phyloP scores from a whole-genome alignment of 129 eudicot genomes.

The Escallonia rubra region DNA sequence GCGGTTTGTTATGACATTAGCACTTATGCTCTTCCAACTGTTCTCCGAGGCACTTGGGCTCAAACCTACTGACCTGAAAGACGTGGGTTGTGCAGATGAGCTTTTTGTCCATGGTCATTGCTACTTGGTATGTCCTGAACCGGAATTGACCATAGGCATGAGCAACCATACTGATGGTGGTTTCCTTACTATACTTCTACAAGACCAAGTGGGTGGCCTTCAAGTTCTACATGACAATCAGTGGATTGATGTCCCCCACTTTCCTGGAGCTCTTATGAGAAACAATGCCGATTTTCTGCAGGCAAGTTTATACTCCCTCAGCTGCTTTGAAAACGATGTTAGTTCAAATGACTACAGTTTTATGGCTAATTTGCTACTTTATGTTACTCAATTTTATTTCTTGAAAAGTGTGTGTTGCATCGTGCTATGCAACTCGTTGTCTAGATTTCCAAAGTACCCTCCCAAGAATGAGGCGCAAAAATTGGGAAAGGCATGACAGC shows the following conservation, averaged over 20 bases:
- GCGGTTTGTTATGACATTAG: constrained; percentile 13
- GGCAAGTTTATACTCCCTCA: constrained; percentile 4
- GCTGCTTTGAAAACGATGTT: no score
- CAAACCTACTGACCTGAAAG: constrained; percentile 11
- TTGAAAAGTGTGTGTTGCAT: no score
- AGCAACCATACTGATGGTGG: constrained; percentile 28
- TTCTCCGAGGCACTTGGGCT: constrained; percentile 38
- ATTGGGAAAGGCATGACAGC: no score
- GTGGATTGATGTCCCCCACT: constrained; percentile 22
- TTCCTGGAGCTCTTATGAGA: constrained; percentile 29
- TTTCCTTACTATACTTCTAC: constrained; percentile 27
- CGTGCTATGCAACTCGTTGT: no score
- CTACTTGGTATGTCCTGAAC: constrained; percentile 37
- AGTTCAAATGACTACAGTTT: no score
- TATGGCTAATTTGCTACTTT: no score
- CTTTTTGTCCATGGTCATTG: constrained; percentile 15
- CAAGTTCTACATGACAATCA: constrained; percentile 22
- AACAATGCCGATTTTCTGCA: constrained; percentile 22
- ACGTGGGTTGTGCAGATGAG: constrained; percentile 29
- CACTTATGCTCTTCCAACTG: constrained; percentile 14
- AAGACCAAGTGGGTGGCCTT: constrained; percentile 36
- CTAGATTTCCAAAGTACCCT: no score
- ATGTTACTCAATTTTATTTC: no score
- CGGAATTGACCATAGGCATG: constrained; percentile 23
- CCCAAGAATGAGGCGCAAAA: no score